These are phyloP conservation scores for Mesembryanthemum crystallinum DNA, from an alignment of 148 eudicot genomes.

Conservation along the genomic window DNA sequence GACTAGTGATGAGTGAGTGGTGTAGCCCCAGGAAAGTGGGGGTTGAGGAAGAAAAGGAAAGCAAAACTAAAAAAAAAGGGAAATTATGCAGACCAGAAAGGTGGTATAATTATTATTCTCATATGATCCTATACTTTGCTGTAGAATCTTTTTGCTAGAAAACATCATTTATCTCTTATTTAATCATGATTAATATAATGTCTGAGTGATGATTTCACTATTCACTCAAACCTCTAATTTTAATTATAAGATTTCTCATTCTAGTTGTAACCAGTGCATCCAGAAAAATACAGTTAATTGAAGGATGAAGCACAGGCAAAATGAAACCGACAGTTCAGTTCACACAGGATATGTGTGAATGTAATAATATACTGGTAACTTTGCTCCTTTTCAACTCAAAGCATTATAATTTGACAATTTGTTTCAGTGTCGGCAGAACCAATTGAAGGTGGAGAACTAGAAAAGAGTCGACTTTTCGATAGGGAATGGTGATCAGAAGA, in stretches of 20 bases:
- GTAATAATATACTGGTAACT: neutral
- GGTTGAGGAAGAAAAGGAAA: neutral
- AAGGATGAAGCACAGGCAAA: constrained; percentile 1
- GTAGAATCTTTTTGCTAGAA: neutral
- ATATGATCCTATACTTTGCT: neutral
- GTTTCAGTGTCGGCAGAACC: neutral
- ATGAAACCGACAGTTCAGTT: constrained; percentile 6
- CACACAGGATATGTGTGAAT: constrained; percentile 9
- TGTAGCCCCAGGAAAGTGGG: neutral
- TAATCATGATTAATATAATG: neutral
- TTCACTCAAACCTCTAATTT: too few relatives aligned
- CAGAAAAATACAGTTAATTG: neutral
- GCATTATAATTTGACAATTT: neutral
- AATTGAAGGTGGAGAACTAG: neutral
- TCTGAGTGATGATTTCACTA: too few relatives aligned
- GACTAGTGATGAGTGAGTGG: too few relatives aligned
- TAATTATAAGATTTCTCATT: neutral
- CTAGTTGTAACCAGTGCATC: neutral
- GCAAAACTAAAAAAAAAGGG: neutral
- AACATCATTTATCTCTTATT: neutral
- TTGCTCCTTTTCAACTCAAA: neutral
- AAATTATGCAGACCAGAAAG: neutral
- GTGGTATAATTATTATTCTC: neutral
- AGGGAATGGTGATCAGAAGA: neutral
- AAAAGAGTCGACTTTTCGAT: too few relatives aligned